phyloP scores from a whole-genome alignment of 2,329 filamentous ascomycete genomes.

The Penicillium sp. region DNA sequence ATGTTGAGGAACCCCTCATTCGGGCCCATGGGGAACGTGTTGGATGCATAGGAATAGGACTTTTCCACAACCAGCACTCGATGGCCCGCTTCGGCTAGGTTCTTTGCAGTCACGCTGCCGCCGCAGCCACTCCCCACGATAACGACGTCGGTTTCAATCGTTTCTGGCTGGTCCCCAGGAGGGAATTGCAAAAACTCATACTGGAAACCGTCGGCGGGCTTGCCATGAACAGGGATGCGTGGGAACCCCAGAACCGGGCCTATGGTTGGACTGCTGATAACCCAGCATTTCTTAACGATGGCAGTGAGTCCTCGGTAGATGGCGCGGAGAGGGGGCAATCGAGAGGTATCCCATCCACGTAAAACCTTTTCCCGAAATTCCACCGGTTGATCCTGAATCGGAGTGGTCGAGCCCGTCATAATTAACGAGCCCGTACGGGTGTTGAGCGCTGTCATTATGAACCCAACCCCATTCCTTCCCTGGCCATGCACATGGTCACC shows the following conservation, averaged over 20 bases:
- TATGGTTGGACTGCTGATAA: conserved; percentile 52
- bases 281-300: conserved; percentile 55
- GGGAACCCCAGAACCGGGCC: conserved; percentile 55
- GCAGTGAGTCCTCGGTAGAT: conserved; percentile 52
- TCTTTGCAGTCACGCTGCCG: conserved; percentile 77
- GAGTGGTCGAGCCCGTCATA: conserved; percentile 57
- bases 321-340: conserved; percentile 53
- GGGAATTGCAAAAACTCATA: conserved; percentile 61
- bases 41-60: conserved; percentile 70
- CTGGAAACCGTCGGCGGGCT: conserved; percentile 51
- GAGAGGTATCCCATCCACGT: conserved; percentile 53
- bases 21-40: conserved; percentile 72
- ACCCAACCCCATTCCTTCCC: conserved; percentile 49
- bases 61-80: conserved; percentile 81
- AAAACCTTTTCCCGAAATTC: conserved; percentile 56
- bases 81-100: conserved; percentile 72
- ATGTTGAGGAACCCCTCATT: conserved; percentile 61
- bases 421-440: conserved; percentile 57
- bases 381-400: conserved; percentile 56
- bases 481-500: conserved; percentile 51
- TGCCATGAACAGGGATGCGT: conserved; percentile 54
- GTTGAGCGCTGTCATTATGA: conserved; percentile 56
- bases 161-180: conserved; percentile 53
- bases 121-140: conserved; percentile 87
- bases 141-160: conserved; percentile 75